A percentile compares a stretch with the other conserved stretches of the same genome.
These are phyloP conservation scores for Leishmania tropica DNA, from an alignment of 208 protist genomes.

Conservation along the genomic window DNA sequence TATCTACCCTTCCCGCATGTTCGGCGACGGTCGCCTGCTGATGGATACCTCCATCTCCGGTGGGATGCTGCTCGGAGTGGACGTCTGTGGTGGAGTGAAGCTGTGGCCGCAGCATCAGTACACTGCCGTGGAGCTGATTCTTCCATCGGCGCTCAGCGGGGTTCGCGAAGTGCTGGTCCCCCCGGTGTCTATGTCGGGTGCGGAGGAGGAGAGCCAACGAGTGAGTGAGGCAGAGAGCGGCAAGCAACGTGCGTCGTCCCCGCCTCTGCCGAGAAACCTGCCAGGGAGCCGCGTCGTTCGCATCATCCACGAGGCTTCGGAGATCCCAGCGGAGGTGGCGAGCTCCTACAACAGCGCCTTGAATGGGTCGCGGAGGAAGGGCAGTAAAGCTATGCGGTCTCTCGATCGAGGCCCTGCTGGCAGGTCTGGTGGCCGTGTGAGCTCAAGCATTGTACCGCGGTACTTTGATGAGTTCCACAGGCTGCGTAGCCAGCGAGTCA, in stretches of 20 bases:
- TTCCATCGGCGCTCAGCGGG: slow-evolving; percentile 37
- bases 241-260: not conserved
- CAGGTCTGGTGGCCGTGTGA: not conserved
- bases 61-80: slow-evolving; percentile 60
- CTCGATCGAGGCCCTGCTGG: not conserved
- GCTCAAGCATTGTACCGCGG: slow-evolving; percentile 15
- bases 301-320: slow-evolving; percentile 26
- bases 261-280: not conserved
- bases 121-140: slow-evolving; percentile 64
- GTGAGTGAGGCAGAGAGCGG: not conserved
- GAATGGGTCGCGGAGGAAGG: not conserved
- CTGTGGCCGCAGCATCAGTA: slow-evolving; percentile 79
- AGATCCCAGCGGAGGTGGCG: slow-evolving; percentile 19
- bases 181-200: not conserved
- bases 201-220: not conserved
- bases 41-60: slow-evolving; percentile 65
- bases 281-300: slow-evolving; percentile 6
- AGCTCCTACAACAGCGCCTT: slow-evolving; percentile 1
- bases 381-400: not conserved
- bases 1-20: slow-evolving; percentile 70
- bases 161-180: slow-evolving; percentile 27
- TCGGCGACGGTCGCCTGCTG: slow-evolving; percentile 65
- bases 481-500: slow-evolving; percentile 9
- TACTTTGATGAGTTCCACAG: slow-evolving; percentile 26
- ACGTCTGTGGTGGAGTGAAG: slow-evolving; percentile 83